These are phyloP conservation scores for Tulasnella calospora DNA, from an alignment of 768 basidiomycete genomes.

Conservation along the genomic window DNA sequence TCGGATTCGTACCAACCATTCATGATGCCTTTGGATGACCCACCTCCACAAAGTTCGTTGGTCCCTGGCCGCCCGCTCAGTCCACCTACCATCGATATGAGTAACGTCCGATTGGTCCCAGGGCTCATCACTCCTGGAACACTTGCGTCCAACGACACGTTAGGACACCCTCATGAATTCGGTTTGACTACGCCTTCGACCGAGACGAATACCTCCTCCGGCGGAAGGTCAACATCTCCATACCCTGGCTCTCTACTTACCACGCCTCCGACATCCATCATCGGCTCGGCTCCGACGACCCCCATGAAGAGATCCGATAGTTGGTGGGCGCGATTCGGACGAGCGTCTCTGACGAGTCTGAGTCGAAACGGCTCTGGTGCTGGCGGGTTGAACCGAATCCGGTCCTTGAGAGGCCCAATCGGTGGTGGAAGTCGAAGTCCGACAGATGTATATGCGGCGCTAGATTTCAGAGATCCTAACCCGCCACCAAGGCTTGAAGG, in stretches of 20 bases:
- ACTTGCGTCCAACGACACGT: background rate
- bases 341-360: constrained; percentile 40
- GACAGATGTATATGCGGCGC: constrained; percentile 18
- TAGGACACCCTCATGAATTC: background rate
- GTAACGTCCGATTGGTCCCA: background rate
- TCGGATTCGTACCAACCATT: constrained; percentile 7
- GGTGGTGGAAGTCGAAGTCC: background rate
- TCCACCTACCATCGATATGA: background rate
- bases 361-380: background rate
- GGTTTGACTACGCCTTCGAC: background rate
- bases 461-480: constrained; percentile 74
- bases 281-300: constrained; percentile 39
- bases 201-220: background rate
- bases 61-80: background rate
- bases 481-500: constrained; percentile 58
- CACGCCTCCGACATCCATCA: constrained; percentile 46
- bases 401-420: constrained; percentile 40
- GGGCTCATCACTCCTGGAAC: background rate
- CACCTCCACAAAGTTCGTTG: background rate
- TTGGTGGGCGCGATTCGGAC: constrained; percentile 75
- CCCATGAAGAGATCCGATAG: constrained; percentile 61
- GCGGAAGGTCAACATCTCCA: background rate
- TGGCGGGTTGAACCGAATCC: constrained; percentile 47
- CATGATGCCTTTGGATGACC: constrained; percentile 7
- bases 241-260: constrained; percentile 28